These are phyloP conservation scores for Picea abies DNA, from an alignment of 83 land plant genomes.

Conservation along the genomic window DNA sequence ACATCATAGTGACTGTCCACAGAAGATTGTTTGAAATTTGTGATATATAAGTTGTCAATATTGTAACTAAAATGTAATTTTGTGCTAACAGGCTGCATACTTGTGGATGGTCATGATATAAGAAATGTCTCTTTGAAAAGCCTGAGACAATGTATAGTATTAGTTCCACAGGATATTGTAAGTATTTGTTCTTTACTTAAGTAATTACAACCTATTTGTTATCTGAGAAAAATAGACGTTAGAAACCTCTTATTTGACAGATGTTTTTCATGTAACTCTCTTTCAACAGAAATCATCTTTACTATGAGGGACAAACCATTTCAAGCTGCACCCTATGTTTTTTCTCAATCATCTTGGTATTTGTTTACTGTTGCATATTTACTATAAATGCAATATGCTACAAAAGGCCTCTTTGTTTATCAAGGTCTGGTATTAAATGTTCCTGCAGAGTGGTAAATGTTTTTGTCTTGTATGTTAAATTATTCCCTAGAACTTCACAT, in stretches of 20 bases:
- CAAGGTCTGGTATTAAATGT: not conserved
- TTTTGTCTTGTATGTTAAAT: not conserved
- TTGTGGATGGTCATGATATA: slow-evolving; percentile 57
- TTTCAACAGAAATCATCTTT: not conserved
- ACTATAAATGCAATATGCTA: not conserved
- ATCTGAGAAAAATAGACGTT: not conserved
- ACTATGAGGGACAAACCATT: not conserved
- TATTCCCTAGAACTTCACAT: not conserved
- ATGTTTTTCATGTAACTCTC: not conserved
- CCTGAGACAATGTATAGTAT: slow-evolving; percentile 53
- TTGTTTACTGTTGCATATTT: not conserved
- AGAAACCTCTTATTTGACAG: too few relatives aligned
- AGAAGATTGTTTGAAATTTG: not conserved
- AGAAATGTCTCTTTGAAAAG: slow-evolving; percentile 35
- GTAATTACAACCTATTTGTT: not conserved
- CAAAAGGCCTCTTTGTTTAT: not conserved
- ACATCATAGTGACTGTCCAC: not conserved
- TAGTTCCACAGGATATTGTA: slow-evolving; percentile 73
- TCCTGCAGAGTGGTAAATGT: not conserved
- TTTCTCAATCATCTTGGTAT: not conserved
- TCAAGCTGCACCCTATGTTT: not conserved
- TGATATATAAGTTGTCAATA: not conserved
- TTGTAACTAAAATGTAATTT: not conserved
- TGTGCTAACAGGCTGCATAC: slow-evolving; percentile 50
- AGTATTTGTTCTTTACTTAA: slow-evolving; percentile 19